Percentiles rank a stretch among this genome's conserved stretches.
These are phyloP conservation scores for Paraphaeosphaeria sporulosa DNA, from an alignment of 2,329 filamentous ascomycete genomes.

Conservation along the genomic window DNA sequence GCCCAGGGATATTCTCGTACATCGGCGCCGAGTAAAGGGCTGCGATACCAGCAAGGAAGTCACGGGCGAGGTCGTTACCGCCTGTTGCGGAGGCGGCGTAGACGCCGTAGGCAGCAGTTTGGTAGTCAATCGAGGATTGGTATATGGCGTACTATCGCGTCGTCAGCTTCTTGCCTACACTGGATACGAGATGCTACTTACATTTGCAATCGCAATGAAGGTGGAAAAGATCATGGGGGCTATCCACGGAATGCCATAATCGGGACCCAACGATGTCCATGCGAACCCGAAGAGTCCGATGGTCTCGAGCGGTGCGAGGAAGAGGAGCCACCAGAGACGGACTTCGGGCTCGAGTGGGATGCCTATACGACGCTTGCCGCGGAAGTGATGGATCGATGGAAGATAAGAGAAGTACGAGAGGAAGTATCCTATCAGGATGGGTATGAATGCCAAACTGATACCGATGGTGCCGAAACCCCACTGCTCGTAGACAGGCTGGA, in stretches of 20 bases:
- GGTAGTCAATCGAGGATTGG: constrained; percentile 81
- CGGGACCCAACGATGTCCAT: constrained; percentile 70
- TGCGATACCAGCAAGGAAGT: constrained; percentile 76
- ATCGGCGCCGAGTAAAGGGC: constrained; percentile 70
- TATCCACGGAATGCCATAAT: constrained; percentile 68
- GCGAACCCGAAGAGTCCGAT: constrained; percentile 76
- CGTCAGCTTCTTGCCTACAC: not conserved
- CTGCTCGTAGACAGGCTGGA: constrained; percentile 70
- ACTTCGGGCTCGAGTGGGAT: constrained; percentile 60
- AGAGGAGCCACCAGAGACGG: constrained; percentile 71
- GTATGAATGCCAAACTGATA: constrained; percentile 64
- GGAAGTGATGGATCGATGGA: constrained; percentile 62
- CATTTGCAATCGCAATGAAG: constrained; percentile 75
- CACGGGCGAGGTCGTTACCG: constrained; percentile 76
- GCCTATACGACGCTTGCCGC: constrained; percentile 52
- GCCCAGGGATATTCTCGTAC: constrained; percentile 40
- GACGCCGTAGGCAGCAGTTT: constrained; percentile 75
- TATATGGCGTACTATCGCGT: constrained; percentile 66
- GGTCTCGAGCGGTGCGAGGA: constrained; percentile 66
- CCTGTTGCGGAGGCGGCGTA: constrained; percentile 79
- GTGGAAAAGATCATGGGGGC: constrained; percentile 70
- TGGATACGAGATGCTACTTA: constrained; percentile 37
- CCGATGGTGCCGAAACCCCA: constrained; percentile 68
- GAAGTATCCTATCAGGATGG: constrained; percentile 70
- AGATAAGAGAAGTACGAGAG: constrained; percentile 68